These are phyloP conservation scores for Tolypocladium capitatum DNA, from an alignment of 2,329 filamentous ascomycete genomes.

Conservation along the genomic window DNA sequence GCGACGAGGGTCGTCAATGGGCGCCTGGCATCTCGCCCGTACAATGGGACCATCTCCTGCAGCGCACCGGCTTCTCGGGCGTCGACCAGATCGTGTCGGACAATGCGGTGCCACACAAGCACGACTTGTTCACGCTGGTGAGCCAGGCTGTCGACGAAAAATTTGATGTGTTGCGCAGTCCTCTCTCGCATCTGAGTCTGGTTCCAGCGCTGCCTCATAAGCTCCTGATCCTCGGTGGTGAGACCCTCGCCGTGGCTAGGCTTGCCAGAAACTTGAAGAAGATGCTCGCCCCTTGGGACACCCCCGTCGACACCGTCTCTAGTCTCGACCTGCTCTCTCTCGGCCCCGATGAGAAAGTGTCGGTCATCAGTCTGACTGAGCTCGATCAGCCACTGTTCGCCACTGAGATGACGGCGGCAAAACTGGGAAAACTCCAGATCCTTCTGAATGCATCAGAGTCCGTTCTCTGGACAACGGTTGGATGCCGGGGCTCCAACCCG, in stretches of 20 bases:
- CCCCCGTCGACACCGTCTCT: not conserved
- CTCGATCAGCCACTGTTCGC: not conserved
- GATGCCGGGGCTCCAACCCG: not conserved
- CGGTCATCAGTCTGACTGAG: not conserved
- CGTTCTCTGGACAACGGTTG: not conserved
- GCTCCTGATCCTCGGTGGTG: conserved; percentile 1
- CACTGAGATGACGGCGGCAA: not conserved
- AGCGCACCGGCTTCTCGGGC: conserved; percentile 4
- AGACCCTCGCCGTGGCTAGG: conserved; percentile 1
- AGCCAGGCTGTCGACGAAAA: not conserved
- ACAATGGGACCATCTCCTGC: conserved; percentile 1
- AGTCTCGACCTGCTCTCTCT: not conserved
- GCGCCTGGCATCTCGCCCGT: not conserved
- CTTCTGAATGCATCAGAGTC: not conserved
- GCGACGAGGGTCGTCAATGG: not conserved
- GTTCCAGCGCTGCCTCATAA: not conserved
- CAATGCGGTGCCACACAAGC: not conserved
- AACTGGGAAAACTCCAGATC: not conserved
- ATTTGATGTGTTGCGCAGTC: not conserved
- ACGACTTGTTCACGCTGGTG: not conserved
- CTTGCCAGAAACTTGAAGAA: not conserved
- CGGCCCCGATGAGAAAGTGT: not conserved
- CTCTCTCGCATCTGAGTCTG: not conserved
- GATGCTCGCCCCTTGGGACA: not conserved
- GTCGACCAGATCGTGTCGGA: not conserved